Conservation (phyloP, 2,329 filamentous ascomycete genomes). For the Venturia oleaginea region DNA sequence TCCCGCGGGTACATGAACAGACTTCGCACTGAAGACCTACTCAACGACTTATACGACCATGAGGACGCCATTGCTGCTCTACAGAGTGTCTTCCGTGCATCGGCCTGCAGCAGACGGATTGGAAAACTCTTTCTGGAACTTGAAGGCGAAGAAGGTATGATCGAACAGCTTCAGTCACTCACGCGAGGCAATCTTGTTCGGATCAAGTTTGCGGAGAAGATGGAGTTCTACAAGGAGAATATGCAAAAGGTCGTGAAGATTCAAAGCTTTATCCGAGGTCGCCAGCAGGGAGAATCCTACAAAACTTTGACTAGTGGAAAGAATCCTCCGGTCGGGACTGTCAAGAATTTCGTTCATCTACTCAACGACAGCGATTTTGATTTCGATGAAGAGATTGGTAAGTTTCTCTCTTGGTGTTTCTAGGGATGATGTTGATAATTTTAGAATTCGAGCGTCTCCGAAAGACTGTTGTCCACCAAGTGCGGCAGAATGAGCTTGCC, state of each 20-base stretch:
- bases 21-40: constrained; percentile 49
- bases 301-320: constrained; percentile 94
- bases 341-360: constrained; percentile 96
- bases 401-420: constrained; percentile 13
- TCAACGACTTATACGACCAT: constrained; percentile 62
- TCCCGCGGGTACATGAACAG: constrained; percentile 58
- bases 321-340: constrained; percentile 90
- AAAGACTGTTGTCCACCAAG: constrained; percentile 94
- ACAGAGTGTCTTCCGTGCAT: constrained; percentile 69
- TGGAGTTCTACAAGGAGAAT: constrained; percentile 83
- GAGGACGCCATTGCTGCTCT: constrained; percentile 58
- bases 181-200: constrained; percentile 68
- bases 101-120: constrained; percentile 66
- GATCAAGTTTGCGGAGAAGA: constrained; percentile 70
- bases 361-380: constrained; percentile 98
- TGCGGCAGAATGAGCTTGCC: constrained; percentile 91
- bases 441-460: constrained; percentile 83
- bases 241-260: constrained; percentile 99
- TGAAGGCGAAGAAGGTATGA: constrained; percentile 70
- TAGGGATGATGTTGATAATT: constrained; percentile 18
- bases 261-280: constrained; percentile 89
- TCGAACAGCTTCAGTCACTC: constrained; percentile 66
- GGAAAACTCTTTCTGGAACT: constrained; percentile 67
- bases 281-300: constrained; percentile 95
- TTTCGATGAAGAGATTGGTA: constrained; percentile 85